Evolutionary conservation across 164 flowering plant species (phyloP), one percentile per base, ranked within the genome.

Genomic region (Macadamia integrifolia): DNA sequence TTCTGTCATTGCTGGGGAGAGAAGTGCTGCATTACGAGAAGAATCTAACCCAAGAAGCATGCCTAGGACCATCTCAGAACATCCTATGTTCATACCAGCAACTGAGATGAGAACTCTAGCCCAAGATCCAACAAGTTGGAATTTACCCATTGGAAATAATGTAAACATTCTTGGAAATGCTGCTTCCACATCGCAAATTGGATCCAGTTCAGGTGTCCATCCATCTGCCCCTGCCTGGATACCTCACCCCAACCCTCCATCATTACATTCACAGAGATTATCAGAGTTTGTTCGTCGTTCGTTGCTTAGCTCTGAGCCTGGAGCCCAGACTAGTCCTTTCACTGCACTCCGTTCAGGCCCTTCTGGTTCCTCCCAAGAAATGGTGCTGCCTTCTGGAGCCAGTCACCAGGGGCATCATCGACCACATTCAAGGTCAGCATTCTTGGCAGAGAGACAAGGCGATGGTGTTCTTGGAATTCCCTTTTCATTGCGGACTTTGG

Each of bases 281-380:
- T 82, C 93, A 0, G 91, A 91, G 72, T 74, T 74, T 72, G 82
- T 84, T 71, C 86, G 91, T 6, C 72, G 85, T 14, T 80, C 88
- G 3, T 68, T 89, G 73, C 66, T 83, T 71, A 85, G 78, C 46
- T 46, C 81, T 23, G 89, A 83, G 15, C 18, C 81, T 77, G 87
- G 78, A 62, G 79, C 81, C 15, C 80, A 70, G 56, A 72, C 71
- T 69, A 76, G 76, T 66, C 75, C 66, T 67, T 64, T 68, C 44
- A 62, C 77, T 67, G 66, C 79, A 58, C 46, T 69, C 7, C 82
- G 46, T 69, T 57, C 85, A 1, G 78, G 68, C 49, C 66, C 82
- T 71, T 28, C 79, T 59, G 63, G 77, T 73, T 69, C 85, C 15
- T 73, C 88, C 4, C 82, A 70, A 42, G 87, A 82, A 62, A 68